Percentiles rank a stretch among this genome's conserved stretches.
Conservation (phyloP, 164 flowering plant species). For the grape (Vitis vinifera) region ASM3070453v1 NC_081817.1:12387501-12388000, state of each 20-base stretch:
- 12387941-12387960: slow-evolving; percentile 65
- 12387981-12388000: slow-evolving; percentile 24
- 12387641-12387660: too few species aligned
- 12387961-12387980: slow-evolving; percentile 70
- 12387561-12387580: too few species aligned
- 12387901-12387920: slow-evolving; percentile 36
- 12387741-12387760: too few species aligned
- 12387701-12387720: slow-evolving; percentile 59
- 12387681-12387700: slow-evolving; percentile 90
- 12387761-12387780: slow-evolving; percentile 5
- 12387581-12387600: too few species aligned
- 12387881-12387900: slow-evolving; percentile 26
- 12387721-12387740: too few species aligned
- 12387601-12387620: too few species aligned
- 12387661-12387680: slow-evolving; percentile 5
- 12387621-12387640: too few species aligned
- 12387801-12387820: slow-evolving; percentile 33
- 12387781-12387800: slow-evolving; percentile 51
- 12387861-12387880: slow-evolving; percentile 67
- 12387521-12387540: too few species aligned
- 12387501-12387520: too few species aligned
- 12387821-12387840: slow-evolving; percentile 43
- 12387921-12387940: slow-evolving; percentile 41
- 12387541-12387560: too few species aligned
- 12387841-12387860: slow-evolving; percentile 47